A percentile compares a stretch with the other conserved stretches of the same genome.
Conservation (phyloP, 306 rosid genomes). For the Bauhinia variegata region DNA sequence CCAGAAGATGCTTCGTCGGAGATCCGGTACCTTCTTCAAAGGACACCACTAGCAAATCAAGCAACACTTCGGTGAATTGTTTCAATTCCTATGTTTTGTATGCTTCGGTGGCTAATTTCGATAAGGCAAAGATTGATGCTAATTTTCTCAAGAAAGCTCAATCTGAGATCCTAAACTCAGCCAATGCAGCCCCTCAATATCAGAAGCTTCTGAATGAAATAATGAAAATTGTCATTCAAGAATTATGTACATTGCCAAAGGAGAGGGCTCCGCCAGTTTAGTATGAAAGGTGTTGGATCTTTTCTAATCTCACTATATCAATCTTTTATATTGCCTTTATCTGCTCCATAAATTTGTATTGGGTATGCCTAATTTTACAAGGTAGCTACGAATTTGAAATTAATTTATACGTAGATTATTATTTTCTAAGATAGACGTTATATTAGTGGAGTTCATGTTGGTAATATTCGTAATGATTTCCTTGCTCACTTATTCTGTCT, state of each 20-base stretch:
- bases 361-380: constrained; percentile 12
- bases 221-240: constrained; percentile 36
- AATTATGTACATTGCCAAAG: constrained; percentile 31
- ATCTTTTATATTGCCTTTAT: not conserved
- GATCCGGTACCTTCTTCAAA: constrained; percentile 10
- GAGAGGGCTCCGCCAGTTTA: too few species aligned
- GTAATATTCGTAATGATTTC: too few species aligned
- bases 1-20: constrained; percentile 34
- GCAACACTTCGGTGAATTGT: constrained; percentile 4
- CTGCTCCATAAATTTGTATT: constrained; percentile 25
- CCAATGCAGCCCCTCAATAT: constrained; percentile 41
- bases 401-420: not conserved
- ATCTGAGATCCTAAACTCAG: constrained; percentile 42
- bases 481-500: constrained; percentile 41
- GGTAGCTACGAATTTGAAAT: constrained; percentile 6
- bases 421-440: too few species aligned
- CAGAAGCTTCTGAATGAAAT: constrained; percentile 45
- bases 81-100: constrained; percentile 20
- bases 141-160: constrained; percentile 42
- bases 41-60: not conserved
- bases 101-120: constrained; percentile 24
- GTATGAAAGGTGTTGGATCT: constrained; percentile 79
- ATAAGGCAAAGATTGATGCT: constrained; percentile 43
- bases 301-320: not conserved
- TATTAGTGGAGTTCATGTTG: too few species aligned